A percentile compares a stretch with the other conserved stretches of the same genome.
Evolutionary conservation across 768 basidiomycete species (phyloP).

Genomic region (Dioszegia crocea): DNA sequence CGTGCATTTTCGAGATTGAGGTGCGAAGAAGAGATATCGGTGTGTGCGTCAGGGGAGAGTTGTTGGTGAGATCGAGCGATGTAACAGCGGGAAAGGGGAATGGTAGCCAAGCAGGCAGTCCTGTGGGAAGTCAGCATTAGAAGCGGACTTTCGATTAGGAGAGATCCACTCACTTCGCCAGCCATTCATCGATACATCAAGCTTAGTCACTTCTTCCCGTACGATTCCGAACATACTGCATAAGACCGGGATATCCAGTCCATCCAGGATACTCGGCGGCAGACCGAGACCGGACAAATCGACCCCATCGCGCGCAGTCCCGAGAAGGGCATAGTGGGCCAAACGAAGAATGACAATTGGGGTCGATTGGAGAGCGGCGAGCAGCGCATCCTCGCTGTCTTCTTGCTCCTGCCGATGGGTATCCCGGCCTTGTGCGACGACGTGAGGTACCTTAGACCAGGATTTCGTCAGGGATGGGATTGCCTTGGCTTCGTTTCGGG

Average conservation of each 20-base stretch:
- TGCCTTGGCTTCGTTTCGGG: slow-evolving; percentile 5
- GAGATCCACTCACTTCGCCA: slow-evolving; percentile 6
- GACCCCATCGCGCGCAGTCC: neutral
- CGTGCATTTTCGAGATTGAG: neutral
- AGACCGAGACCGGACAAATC: neutral
- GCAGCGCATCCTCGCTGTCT: neutral
- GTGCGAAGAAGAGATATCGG: neutral
- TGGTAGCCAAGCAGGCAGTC: neutral
- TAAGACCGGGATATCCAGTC: neutral
- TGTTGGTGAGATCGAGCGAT: neutral
- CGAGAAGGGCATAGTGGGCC: neutral
- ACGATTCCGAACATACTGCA: neutral
- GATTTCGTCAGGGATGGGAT: slow-evolving; percentile 2
- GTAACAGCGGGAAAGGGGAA: neutral
- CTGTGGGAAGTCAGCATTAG: neutral
- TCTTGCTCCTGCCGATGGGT: neutral
- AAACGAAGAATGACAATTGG: neutral
- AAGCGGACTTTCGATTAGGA: too few relatives aligned
- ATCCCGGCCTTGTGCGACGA: too few relatives aligned
- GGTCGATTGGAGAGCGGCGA: neutral
- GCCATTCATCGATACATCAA: slow-evolving; percentile 4
- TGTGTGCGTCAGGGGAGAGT: neutral
- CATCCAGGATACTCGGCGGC: neutral
- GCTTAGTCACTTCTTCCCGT: neutral
- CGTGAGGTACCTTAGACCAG: neutral